A percentile compares a stretch with the other conserved stretches of the same genome.
Evolutionary conservation across 805 yeast species (phyloP).

Genomic region (Metschnikowia orientalis): DNA sequence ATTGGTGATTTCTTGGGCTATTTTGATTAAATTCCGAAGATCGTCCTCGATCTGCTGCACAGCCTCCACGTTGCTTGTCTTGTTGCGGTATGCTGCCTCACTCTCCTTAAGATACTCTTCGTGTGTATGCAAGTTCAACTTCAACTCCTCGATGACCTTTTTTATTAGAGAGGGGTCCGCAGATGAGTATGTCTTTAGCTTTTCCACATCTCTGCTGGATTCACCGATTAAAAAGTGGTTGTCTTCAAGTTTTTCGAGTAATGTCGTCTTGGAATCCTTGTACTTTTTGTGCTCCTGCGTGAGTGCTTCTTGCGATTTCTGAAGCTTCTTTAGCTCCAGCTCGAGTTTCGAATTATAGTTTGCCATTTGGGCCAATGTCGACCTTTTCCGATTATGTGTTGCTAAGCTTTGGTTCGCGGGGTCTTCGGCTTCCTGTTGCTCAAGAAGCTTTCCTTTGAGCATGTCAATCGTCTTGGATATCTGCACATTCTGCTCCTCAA

Average conservation of each 20-base stretch:
- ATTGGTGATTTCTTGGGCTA: slow-evolving; percentile 47
- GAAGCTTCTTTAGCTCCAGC: slow-evolving; percentile 55
- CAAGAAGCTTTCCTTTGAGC: slow-evolving; percentile 21
- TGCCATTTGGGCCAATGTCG: slow-evolving; percentile 37
- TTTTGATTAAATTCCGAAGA: slow-evolving; percentile 42
- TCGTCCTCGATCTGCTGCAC: slow-evolving; percentile 43
- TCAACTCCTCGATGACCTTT: slow-evolving; percentile 51
- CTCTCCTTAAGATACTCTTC: slow-evolving; percentile 18
- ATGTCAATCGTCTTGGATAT: slow-evolving; percentile 11
- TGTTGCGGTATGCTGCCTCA: slow-evolving; percentile 47
- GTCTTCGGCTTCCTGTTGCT: slow-evolving; percentile 37
- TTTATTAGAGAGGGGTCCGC: slow-evolving; percentile 56
- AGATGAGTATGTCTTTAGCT: slow-evolving; percentile 53
- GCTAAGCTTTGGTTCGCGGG: slow-evolving; percentile 28
- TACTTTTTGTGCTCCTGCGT: slow-evolving; percentile 60
- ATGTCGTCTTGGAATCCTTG: slow-evolving; percentile 55
- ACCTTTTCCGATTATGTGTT: slow-evolving; percentile 25
- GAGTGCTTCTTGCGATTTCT: slow-evolving; percentile 57
- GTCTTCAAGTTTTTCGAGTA: slow-evolving; percentile 58
- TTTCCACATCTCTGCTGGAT: slow-evolving; percentile 53
- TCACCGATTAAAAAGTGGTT: slow-evolving; percentile 55
- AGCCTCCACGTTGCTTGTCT: slow-evolving; percentile 53
- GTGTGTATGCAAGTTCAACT: slow-evolving; percentile 38
- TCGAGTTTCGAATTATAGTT: slow-evolving; percentile 54
- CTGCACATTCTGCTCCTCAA: slow-evolving; percentile 19